Evolutionary conservation across 2,329 filamentous ascomycete genomes (phyloP), one percentile per base, ranked within the genome.

Genomic region (Cladophialophora immunda): DNA sequence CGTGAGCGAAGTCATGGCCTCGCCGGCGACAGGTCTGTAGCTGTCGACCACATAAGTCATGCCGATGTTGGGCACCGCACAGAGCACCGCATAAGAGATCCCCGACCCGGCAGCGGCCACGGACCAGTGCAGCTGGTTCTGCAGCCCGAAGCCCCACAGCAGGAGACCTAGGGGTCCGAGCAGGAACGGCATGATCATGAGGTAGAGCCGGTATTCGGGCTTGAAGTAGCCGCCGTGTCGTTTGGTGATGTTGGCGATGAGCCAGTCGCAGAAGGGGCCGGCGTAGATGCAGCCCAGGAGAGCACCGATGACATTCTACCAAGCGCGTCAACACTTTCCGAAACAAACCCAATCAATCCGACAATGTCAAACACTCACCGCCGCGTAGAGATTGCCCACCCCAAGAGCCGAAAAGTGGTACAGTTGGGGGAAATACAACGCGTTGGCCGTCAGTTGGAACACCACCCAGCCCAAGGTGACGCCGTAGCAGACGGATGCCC

Each of bases 181-280:
- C 59, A 97, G 73, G 0, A 89, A 82, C 36, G 97, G 89, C 0
- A 93, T 94, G 2, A 90, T 79, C 0, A 89, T 92, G 93, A 97
- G 97, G 53, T 96, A 86, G 0, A 97, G 85, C 8, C 93, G 87
- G 75, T 95, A 97, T 78, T 98, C 94, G 0, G 94, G 94, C 77
- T 97, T 93, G 76, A 97, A 97, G 4, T 97, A 83, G 1, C 94
- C 94, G 17, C 92, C 92, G 72, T 97, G 97, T 32, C 89, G 88
- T 52, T 89, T 86, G 1, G 92, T 86, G 90, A 98, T 92, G 65
- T 83, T 89, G 60, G 88, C 88, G 6, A 97, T 93, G 54, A 97
- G 88, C 1, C 93, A 74, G 74, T 98, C 94, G 4, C 91, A 94
- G 17, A 97, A 85, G 74, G 90, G 92, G 41, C 94, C 94, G 0